phyloP scores from a whole-genome alignment of 306 rosid genomes.

The Neltuma alba region DNA sequence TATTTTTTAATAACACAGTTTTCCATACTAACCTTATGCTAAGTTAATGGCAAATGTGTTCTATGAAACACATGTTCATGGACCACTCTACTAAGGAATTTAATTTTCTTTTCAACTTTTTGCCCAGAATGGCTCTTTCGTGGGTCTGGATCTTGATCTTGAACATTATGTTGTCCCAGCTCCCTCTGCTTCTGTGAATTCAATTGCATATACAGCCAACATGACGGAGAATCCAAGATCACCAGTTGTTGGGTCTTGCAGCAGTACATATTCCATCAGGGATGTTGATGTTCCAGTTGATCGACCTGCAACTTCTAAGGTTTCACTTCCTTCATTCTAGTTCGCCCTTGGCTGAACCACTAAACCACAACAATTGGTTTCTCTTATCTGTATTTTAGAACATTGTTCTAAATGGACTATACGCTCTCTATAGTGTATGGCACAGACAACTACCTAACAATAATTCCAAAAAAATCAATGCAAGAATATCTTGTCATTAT shows the following conservation, averaged over 20 bases:
- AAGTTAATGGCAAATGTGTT: constrained; percentile 4
- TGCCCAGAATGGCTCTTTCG: constrained; percentile 67
- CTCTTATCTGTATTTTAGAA: background rate
- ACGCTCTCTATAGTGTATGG: background rate
- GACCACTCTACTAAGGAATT: constrained; percentile 27
- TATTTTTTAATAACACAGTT: constrained; percentile 5
- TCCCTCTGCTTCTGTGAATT: constrained; percentile 66
- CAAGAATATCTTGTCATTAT: background rate
- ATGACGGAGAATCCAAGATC: constrained; percentile 90
- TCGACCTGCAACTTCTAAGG: constrained; percentile 55
- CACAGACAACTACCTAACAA: background rate
- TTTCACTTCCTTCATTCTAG: constrained; percentile 35
- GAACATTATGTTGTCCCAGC: constrained; percentile 96
- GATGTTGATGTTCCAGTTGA: constrained; percentile 51
- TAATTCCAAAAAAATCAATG: constrained; percentile 22
- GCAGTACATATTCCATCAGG: constrained; percentile 38
- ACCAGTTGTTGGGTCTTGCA: constrained; percentile 49
- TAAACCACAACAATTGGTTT: background rate
- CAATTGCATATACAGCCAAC: constrained; percentile 81
- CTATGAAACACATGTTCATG: background rate
- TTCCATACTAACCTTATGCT: background rate
- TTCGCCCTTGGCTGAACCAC: background rate
- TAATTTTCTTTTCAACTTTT: constrained; percentile 20
- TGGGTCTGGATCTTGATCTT: constrained; percentile 85
- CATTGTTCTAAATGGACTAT: background rate